These are phyloP conservation scores for Zymoseptoria tritici DNA, from an alignment of 2,329 filamentous ascomycete genomes.

Conservation along the genomic window DNA sequence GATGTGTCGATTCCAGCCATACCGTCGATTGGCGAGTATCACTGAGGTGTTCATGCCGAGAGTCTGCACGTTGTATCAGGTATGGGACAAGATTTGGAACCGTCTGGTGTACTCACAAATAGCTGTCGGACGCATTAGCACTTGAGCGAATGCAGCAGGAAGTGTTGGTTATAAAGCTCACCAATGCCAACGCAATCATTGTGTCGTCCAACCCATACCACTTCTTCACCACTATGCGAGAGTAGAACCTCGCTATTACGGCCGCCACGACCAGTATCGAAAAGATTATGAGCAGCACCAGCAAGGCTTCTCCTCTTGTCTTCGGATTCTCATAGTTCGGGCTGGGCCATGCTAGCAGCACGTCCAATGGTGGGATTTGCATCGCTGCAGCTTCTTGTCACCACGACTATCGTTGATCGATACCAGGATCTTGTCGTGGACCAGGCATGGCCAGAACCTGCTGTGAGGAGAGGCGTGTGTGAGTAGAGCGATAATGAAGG, in stretches of 20 bases:
- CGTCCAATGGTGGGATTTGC: constrained; percentile 24
- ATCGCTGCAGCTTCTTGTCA: constrained; percentile 7
- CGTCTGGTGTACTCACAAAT: not conserved
- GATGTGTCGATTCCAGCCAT: constrained; percentile 38
- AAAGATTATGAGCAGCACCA: constrained; percentile 35
- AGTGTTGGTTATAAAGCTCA: constrained; percentile 12
- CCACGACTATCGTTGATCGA: not conserved
- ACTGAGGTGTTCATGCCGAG: constrained; percentile 33
- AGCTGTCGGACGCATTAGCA: not conserved
- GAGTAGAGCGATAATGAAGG: not conserved
- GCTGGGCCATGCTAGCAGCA: constrained; percentile 33
- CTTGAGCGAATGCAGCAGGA: not conserved
- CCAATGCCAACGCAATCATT: constrained; percentile 35
- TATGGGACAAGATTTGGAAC: not conserved
- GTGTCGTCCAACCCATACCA: constrained; percentile 39
- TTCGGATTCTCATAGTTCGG: constrained; percentile 37
- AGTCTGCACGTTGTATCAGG: constrained; percentile 13
- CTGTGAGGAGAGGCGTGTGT: not conserved
- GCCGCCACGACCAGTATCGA: constrained; percentile 31
- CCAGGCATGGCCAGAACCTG: not conserved
- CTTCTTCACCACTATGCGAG: constrained; percentile 34
- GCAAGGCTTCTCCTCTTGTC: constrained; percentile 33
- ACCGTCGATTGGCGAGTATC: constrained; percentile 35
- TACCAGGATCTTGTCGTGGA: not conserved
- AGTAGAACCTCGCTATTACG: constrained; percentile 35